These are phyloP conservation scores for Eimeria maxima DNA, from an alignment of 169 alveolate species.

Conservation along the genomic window DNA sequence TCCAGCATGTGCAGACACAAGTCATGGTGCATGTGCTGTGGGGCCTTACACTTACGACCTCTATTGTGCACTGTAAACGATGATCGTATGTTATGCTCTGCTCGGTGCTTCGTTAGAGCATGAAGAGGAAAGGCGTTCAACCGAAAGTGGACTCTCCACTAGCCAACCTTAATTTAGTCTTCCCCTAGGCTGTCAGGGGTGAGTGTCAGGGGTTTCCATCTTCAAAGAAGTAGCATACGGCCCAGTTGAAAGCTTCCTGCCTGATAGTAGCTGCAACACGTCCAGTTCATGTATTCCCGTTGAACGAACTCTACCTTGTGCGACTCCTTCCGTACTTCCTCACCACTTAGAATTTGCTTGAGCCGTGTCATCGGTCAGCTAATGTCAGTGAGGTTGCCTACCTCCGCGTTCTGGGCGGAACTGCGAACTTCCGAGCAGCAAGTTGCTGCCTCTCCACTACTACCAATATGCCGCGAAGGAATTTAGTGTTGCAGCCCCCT, in stretches of 20 bases:
- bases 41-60: no score
- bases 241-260: background rate
- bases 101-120: background rate
- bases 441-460: background rate
- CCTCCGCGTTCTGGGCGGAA: background rate
- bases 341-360: no score
- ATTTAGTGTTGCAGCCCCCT: background rate
- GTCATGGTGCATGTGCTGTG: no score
- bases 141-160: background rate
- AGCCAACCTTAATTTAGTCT: background rate
- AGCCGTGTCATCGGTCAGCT: background rate
- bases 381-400: background rate
- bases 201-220: background rate
- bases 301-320: no score
- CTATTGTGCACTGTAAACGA: no score
- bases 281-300: no score
- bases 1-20: no score
- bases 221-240: background rate
- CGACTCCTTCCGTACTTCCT: no score
- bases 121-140: background rate
- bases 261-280: no score
- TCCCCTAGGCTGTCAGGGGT: background rate
- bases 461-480: background rate
- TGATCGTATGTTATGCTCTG: background rate
- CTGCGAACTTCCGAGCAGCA: background rate